Evolutionary conservation across 2,329 filamentous ascomycete genomes (phyloP), one percentile per base, ranked within the genome.

Genomic region (Rutstroemia sp.): DNA sequence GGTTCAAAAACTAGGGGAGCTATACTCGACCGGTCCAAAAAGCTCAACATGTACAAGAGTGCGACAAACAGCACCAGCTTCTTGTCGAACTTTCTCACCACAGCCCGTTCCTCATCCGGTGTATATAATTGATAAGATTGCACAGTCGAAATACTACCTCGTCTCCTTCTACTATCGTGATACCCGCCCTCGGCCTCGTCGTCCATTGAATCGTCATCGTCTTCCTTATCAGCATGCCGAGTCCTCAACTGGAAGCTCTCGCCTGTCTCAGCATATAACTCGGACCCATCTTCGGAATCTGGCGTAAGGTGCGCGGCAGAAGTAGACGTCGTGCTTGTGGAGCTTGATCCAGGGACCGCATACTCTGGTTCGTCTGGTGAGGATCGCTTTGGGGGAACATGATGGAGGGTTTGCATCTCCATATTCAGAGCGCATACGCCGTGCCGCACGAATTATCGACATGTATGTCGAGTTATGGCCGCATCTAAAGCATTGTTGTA

Each of bases 1-100:
- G n/a, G 42, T 44, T 27, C 47, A 48, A 21, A 25, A 44, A 34
- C 46, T 44, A 19, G 14, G 39, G 52, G 47, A 30, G 12, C 54
- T 78, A 60, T 75, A 91, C 89, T 95, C 17, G 88, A 92, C 62
- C 91, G 80, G 70, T 96, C 91, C 62, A 96, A 73, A 68, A 95
- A 96, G 60, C 85, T 87, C 60, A 96, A 75, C 76, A 95, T 80
- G 69, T 94, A 96, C 12, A 96, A 77, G 57, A 92, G 69, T 10
- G 89, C 87, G 61, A 96, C 79, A 68, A 96, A 95, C 1, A 88
- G 70, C 5, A 95, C 89, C 53, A 96, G 78, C 61, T 79, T 82
- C 56, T 82, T 77, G 69, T 96, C 91, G 63, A 96, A 83, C 72
- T 88, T 91, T 66, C 76, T 78, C 56, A 91, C 77, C 8, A 95